Evolutionary conservation across 805 yeast genomes (phyloP).

Genomic region (Diddensiella transvaalensis): DNA sequence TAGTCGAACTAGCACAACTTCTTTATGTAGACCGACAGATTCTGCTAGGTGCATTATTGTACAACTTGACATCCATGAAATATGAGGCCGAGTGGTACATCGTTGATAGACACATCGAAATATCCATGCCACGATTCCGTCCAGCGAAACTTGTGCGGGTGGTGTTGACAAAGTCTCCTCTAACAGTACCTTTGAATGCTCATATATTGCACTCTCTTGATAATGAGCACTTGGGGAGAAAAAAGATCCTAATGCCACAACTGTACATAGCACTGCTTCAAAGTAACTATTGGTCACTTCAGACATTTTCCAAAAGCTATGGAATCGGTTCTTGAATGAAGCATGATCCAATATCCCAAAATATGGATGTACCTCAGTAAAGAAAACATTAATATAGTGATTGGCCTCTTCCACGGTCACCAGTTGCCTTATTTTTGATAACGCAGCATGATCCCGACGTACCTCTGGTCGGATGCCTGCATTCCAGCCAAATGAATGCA

Average conservation of each 20-base stretch:
- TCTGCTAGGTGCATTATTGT: not conserved
- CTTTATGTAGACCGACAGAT: not conserved
- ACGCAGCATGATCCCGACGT: not conserved
- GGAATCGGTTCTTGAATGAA: not conserved
- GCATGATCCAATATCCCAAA: not conserved
- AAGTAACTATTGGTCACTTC: not conserved
- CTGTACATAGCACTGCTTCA: not conserved
- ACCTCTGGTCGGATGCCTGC: not conserved
- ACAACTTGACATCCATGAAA: not conserved
- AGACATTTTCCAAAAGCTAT: not conserved
- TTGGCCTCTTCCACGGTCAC: not conserved
- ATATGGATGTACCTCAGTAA: not conserved
- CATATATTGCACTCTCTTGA: not conserved
- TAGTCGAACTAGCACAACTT: not conserved
- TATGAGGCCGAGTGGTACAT: not conserved
- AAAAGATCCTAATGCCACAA: not conserved
- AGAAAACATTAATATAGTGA: not conserved
- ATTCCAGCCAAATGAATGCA: conserved; percentile 1
- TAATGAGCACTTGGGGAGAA: not conserved
- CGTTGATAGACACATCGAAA: not conserved
- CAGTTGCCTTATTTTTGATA: not conserved
- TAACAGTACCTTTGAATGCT: not conserved
- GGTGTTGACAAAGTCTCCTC: not conserved
- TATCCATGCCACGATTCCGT: not conserved
- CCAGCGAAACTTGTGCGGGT: not conserved